Evolutionary conservation across 495 filamentous ascomycete species (phyloP), one percentile per base, ranked within the genome.

Genomic region (Opeltia flavorubescens): DNA sequence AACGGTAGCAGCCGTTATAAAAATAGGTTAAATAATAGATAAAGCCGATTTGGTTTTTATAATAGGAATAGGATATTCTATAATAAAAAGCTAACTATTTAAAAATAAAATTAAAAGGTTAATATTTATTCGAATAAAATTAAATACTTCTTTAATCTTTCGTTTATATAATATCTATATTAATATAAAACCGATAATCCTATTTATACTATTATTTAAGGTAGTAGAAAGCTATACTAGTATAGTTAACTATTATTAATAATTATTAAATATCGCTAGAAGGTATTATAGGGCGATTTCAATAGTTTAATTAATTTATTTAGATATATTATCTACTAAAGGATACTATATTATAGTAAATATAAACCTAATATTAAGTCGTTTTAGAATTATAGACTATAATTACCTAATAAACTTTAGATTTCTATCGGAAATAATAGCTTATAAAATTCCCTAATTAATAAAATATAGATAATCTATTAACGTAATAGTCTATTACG

Each of bases 271-370:
- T 24, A 6, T 47, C 28, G 34, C 18, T 15, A 51, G 9, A 8
- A 30, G 44, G 21, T 50, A 49, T 0, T 43, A 39, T 2, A 58
- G 11, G 11, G 33, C 36, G 25, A 56, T 53, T 30, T 60, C 49
- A 0, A 50, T 9, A 7, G 39, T 48, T 30, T 58, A 42, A 36
- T 56, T 60, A n/a, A 29, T 44, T 1, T 39, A 28, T 36, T 60
- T 41, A 6, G 44, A 49, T 21, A 46, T 26, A 9, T 47, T 47
- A 21, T 59, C 56, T 0, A 47, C 51, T 41, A 59, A 50, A 1
- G 48, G 47, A 43, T 61, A 49, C 27, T 50, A 54, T 0, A 47
- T 31, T 2, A 50, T 54, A 5, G 15, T 43, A 30, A 12, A 44
- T 0, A 47, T 9, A 1, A 51, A 17, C 4, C 33, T 24, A 1